These are phyloP conservation scores for Heliosperma pusillum DNA, from an alignment of 148 eudicot genomes.

Conservation along the genomic window DNA sequence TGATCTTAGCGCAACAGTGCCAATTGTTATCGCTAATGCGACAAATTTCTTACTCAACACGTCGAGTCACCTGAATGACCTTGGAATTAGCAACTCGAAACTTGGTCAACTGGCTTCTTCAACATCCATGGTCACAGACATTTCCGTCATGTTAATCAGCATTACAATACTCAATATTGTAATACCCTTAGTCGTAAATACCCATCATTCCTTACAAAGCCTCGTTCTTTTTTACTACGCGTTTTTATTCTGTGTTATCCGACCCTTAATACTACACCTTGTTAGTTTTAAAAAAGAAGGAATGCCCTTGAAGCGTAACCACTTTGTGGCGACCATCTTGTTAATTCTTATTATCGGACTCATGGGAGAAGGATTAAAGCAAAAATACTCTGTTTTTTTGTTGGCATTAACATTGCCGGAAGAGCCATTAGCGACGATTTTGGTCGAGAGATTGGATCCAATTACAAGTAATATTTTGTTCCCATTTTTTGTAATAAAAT, in stretches of 20 bases:
- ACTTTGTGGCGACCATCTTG: slow-evolving; percentile 13
- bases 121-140: slow-evolving; percentile 7
- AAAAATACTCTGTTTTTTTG: slow-evolving; percentile 1
- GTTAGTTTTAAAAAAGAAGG: slow-evolving; percentile 19
- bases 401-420: slow-evolving; percentile 22
- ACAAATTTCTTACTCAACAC: slow-evolving; percentile 21
- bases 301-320: slow-evolving; percentile 10
- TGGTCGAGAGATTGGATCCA: slow-evolving; percentile 9
- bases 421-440: slow-evolving; percentile 22
- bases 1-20: too few relatives aligned
- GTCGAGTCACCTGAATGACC: slow-evolving; percentile 22
- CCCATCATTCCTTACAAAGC: background rate
- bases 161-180: background rate
- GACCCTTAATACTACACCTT: slow-evolving; percentile 15
- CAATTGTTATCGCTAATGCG: background rate
- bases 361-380: background rate
- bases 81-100: slow-evolving; percentile 18
- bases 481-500: slow-evolving; percentile 15
- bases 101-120: slow-evolving; percentile 11
- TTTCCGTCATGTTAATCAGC: background rate
- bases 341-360: background rate
- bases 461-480: slow-evolving; percentile 4
- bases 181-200: background rate
- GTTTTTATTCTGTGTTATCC: background rate
- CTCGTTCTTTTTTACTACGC: background rate